Evolutionary conservation across 495 filamentous ascomycete genomes (phyloP).

Genomic region (Xylaria cubensis): DNA sequence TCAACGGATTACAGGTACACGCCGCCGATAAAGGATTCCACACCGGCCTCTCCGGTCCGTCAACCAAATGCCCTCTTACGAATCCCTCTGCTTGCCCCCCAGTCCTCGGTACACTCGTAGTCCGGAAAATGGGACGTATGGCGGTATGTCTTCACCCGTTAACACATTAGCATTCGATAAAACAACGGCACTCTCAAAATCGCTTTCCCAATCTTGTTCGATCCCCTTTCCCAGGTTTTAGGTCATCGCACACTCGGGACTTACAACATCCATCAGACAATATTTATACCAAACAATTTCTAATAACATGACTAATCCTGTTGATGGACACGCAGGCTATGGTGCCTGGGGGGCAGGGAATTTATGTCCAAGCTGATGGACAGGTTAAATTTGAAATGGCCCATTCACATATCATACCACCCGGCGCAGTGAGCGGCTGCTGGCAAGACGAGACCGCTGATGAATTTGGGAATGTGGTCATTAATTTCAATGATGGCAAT

Average conservation of each 20-base stretch:
- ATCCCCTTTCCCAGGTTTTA: not conserved
- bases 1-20: slow-evolving; percentile 31
- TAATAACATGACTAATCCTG: slow-evolving; percentile 23
- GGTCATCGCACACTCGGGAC: not conserved
- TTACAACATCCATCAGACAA: not conserved
- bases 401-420: slow-evolving; percentile 63
- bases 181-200: not conserved
- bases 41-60: slow-evolving; percentile 29
- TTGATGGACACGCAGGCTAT: slow-evolving; percentile 43
- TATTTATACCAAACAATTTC: not conserved
- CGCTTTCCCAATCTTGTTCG: not conserved
- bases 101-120: slow-evolving; percentile 34
- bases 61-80: slow-evolving; percentile 31
- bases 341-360: slow-evolving; percentile 70
- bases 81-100: slow-evolving; percentile 26
- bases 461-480: slow-evolving; percentile 13
- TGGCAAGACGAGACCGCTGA: slow-evolving; percentile 43
- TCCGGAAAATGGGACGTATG: slow-evolving; percentile 29
- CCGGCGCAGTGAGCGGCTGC: slow-evolving; percentile 55
- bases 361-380: slow-evolving; percentile 65
- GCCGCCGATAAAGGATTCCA: slow-evolving; percentile 35
- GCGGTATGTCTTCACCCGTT: slow-evolving; percentile 28
- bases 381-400: slow-evolving; percentile 65
- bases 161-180: not conserved
- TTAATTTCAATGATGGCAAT: slow-evolving; percentile 34